Percentiles rank a stretch among this genome's conserved stretches.
Evolutionary conservation across 1,284 basidiomycete genomes (phyloP).

Genomic region (Ganoderma leucocontextum): DNA sequence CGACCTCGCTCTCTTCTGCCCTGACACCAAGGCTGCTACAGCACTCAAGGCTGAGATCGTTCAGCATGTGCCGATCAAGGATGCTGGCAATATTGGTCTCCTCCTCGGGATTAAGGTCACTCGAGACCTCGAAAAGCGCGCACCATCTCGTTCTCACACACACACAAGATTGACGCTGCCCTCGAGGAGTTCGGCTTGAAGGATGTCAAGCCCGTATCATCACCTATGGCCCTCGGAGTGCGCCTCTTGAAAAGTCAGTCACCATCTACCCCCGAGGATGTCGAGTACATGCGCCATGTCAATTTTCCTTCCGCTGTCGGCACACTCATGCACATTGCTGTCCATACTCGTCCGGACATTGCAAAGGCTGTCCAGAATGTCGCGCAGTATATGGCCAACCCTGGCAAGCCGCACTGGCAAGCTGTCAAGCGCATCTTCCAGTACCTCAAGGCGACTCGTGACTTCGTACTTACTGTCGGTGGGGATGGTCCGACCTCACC

Average conservation of each 20-base stretch:
- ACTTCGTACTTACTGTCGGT: constrained; percentile 20
- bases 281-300: background rate
- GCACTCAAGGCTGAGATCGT: constrained; percentile 42
- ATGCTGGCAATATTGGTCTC: constrained; percentile 12
- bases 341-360: too few species aligned
- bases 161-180: constrained; percentile 18
- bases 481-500: background rate
- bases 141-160: constrained; percentile 22
- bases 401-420: constrained; percentile 31
- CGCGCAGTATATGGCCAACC: constrained; percentile 23
- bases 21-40: constrained; percentile 8
- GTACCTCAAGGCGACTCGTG: constrained; percentile 35
- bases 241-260: background rate
- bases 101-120: constrained; percentile 37
- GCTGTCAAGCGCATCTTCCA: constrained; percentile 33
- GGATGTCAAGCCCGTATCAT: constrained; percentile 14
- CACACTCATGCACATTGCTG: too few species aligned
- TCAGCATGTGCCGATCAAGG: constrained; percentile 44
- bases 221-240: constrained; percentile 10
- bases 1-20: constrained; percentile 20
- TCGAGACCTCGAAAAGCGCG: constrained; percentile 20
- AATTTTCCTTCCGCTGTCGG: too few species aligned
- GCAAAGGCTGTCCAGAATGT: constrained; percentile 3
- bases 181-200: constrained; percentile 16
- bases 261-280: constrained; percentile 19